Evolutionary conservation across 306 rosid species (phyloP), one percentile per base, ranked within the genome.

Genomic region (Lathyrus tuberosus): DNA sequence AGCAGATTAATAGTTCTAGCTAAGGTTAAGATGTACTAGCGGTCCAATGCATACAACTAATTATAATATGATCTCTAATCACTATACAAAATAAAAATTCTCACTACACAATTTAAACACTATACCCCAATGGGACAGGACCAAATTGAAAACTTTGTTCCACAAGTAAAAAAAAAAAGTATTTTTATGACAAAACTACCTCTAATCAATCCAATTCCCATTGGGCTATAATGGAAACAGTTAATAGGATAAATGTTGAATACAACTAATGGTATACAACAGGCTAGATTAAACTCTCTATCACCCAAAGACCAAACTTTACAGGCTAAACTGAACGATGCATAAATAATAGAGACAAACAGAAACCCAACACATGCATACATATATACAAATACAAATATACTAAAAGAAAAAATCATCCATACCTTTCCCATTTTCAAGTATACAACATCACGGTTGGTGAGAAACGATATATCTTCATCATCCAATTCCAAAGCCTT

Each of bases 361-460:
- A n/a, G n/a, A n/a, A n/a, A n/a, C n/a, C n/a, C n/a, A n/a, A n/a
- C n/a, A n/a, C n/a, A 67, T 5, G 5, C 16, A 62, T 24, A 9
- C 4, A n/a, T 11, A 18, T 12, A 51, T 15, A 52, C n/a, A 4
- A 13, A 26, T 2, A 26, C 37, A 46, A 5, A 46, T 8, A 46
- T n/a, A 46, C 28, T 31, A 31, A 31, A 65, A 62, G 35, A 24
- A 8, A 47, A 17, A 5, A 38, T 30, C 4, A 22, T 53, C 0
- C 41, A 42, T 79, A 91, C 99, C 99, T 94, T 79, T 15, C 89
- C 97, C 95, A 91, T 91, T 37, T 94, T 97, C 88, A 94, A 81
- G 44, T 88, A 91, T 0, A n/a, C n/a, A n/a, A n/a, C n/a, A n/a
- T n/a, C n/a, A n/a, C n/a, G n/a, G n/a, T n/a, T n/a, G n/a, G n/a